Base-by-base conservation (phyloP, 495 filamentous ascomycete genomes). In the Tuber melanosporum region DNA sequence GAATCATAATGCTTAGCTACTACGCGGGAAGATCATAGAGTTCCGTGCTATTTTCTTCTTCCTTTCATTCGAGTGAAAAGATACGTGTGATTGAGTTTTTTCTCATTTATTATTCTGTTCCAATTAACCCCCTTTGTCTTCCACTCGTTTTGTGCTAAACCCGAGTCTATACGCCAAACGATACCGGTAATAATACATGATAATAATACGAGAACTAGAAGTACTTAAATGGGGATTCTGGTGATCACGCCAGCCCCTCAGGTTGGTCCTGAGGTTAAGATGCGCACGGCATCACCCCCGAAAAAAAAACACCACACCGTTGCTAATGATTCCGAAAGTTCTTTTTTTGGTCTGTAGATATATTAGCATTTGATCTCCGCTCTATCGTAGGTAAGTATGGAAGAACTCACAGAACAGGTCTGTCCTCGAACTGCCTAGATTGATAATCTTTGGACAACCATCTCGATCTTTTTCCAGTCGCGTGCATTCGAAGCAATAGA, bases 401-500 rank as follows among this genome's bases (percentile, higher is more conserved):
- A 26, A 73, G 46, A 43, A 72, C 85, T 92, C 91, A 85, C 93
- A 95, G 83, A 95, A 92, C 84, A 99, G 87, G 89, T 99, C 95
- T 76, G 96, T 98, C 86, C 95, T 89, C 74, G 92, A 95, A 87
- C 91, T 94, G 71, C 95, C 95, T 84, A 99, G 83, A 84, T 99
- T 99, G 82, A 99, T 98, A 86, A 99, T 99, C 89, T 99, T 99
- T 52, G 95, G 95, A 85, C 95, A 99, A 3, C 95, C 95, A 83
- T 99, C 95, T 74, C 95, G 89, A 84, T 99, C 95, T 85, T 98
- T 98, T 85, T 99, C 95, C 2, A 99, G 85, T 20, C 95, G 91
- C 72, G 95, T 99, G 85, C 95, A 99, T 84, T 99, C 96, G 84
- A 97, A 98, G 88, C 95, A 99, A 87, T 99, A 99, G 86, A 99